phyloP scores from a whole-genome alignment of 768 basidiomycete genomes.

The Lactifluus piperatus region DNA sequence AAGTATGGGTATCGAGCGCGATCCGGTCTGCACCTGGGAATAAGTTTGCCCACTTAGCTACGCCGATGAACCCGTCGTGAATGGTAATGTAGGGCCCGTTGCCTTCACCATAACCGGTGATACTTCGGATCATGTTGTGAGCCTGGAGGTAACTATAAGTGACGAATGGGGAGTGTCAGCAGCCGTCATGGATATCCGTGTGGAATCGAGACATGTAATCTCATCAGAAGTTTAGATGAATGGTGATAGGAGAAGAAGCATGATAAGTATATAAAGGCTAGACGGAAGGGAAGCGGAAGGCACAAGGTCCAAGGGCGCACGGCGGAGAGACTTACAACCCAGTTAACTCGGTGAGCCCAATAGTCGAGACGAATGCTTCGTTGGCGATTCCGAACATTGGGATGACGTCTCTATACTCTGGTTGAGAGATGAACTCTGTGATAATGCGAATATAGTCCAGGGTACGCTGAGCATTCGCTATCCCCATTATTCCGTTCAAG shows the following conservation, averaged over 20 bases:
- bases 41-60: conserved; percentile 36
- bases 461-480: conserved; percentile 80
- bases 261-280: not conserved
- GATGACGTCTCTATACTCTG: conserved; percentile 57
- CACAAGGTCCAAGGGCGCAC: conserved; percentile 25
- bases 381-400: conserved; percentile 59
- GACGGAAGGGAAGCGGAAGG: not conserved
- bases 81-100: conserved; percentile 51
- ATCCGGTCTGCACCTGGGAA: conserved; percentile 35
- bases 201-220: not conserved
- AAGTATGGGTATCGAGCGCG: conserved; percentile 44
- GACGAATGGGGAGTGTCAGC: conserved; percentile 26
- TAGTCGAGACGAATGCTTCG: conserved; percentile 45
- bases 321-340: conserved; percentile 50
- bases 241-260: not conserved
- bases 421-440: conserved; percentile 77
- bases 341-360: conserved; percentile 48
- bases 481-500: conserved; percentile 69
- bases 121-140: conserved; percentile 60
- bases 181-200: not conserved
- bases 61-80: conserved; percentile 49
- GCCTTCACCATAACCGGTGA: conserved; percentile 67
- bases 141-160: conserved; percentile 46
- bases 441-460: conserved; percentile 71
- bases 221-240: not conserved